Evolutionary conservation across 352 stramenopile genomes (phyloP).

Genomic region (Globisporangium abappressorium): DNA sequence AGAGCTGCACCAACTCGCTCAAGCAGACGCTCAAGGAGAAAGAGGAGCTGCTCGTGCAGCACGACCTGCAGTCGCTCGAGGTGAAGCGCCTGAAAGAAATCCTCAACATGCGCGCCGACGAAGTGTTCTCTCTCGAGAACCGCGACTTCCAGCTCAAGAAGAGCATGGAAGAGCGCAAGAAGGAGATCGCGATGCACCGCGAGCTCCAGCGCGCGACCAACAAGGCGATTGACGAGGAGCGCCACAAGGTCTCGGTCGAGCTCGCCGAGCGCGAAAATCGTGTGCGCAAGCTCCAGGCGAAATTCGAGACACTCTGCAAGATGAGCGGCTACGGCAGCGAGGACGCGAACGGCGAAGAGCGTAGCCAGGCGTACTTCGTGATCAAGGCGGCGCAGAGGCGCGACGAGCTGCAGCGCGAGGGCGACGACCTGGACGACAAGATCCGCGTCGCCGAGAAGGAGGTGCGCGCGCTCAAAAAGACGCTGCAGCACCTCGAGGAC

Average conservation of each 20-base stretch:
- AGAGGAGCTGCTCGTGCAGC: conserved; percentile 91
- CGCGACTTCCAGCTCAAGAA: conserved; percentile 91
- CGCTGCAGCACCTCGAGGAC: conserved; percentile 89
- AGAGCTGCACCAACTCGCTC: conserved; percentile 79
- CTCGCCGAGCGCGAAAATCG: conserved; percentile 81
- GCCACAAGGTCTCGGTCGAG: conserved; percentile 92
- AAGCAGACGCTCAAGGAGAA: conserved; percentile 83
- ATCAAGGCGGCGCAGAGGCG: conserved; percentile 94
- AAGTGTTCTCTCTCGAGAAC: conserved; percentile 94
- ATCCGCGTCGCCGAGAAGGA: conserved; percentile 93
- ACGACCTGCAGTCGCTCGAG: conserved; percentile 94
- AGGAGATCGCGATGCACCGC: conserved; percentile 84
- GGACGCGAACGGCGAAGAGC: conserved; percentile 70
- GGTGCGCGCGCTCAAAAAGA: conserved; percentile 91
- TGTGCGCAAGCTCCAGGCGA: conserved; percentile 91
- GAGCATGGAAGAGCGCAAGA: conserved; percentile 93
- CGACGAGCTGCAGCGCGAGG: conserved; percentile 94
- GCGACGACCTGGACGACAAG: conserved; percentile 94
- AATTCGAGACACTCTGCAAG: conserved; percentile 91
- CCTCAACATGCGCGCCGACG: conserved; percentile 85
- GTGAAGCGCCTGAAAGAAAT: conserved; percentile 89
- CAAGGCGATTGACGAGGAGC: conserved; percentile 90
- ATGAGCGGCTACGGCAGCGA: conserved; percentile 64
- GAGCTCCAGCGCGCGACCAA: conserved; percentile 90
- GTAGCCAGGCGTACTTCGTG: conserved; percentile 94